Evolutionary conservation across 768 basidiomycete genomes (phyloP).

Genomic region (Dictyophora rubrovolvata): DNA sequence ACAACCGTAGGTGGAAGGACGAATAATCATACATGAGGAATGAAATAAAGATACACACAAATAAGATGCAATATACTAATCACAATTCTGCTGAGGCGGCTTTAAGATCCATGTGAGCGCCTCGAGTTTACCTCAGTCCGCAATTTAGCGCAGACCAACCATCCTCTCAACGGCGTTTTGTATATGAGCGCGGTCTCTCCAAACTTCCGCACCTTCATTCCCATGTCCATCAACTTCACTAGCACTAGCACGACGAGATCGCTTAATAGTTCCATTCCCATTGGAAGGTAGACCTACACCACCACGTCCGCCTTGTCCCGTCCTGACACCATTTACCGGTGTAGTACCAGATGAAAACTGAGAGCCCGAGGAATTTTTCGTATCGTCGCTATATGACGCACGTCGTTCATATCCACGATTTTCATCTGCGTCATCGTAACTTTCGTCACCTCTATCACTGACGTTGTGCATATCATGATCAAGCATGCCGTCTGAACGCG

Average conservation of each 20-base stretch:
- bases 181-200: conserved; percentile 59
- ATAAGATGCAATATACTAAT: too few relatives aligned
- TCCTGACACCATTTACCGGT: conserved; percentile 42
- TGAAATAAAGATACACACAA: too few relatives aligned
- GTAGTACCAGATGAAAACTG: conserved; percentile 30
- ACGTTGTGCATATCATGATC: not conserved
- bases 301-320: conserved; percentile 23
- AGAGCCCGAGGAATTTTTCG: conserved; percentile 32
- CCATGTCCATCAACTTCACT: not conserved
- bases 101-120: too few relatives aligned
- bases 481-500: not conserved
- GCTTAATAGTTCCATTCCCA: not conserved
- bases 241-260: not conserved
- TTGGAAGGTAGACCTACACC: not conserved
- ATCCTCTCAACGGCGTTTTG: conserved; percentile 55
- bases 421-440: conserved; percentile 17
- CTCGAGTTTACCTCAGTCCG: too few relatives aligned
- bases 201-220: conserved; percentile 52
- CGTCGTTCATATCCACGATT: conserved; percentile 5
- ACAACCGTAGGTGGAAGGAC: too few relatives aligned
- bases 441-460: conserved; percentile 20
- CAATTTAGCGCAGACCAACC: conserved; percentile 29
- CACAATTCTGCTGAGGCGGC: too few relatives aligned
- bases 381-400: conserved; percentile 47
- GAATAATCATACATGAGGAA: too few relatives aligned